Evolutionary conservation across 345 rosid genomes (phyloP).

Genomic region (Brassica nigra): DNA sequence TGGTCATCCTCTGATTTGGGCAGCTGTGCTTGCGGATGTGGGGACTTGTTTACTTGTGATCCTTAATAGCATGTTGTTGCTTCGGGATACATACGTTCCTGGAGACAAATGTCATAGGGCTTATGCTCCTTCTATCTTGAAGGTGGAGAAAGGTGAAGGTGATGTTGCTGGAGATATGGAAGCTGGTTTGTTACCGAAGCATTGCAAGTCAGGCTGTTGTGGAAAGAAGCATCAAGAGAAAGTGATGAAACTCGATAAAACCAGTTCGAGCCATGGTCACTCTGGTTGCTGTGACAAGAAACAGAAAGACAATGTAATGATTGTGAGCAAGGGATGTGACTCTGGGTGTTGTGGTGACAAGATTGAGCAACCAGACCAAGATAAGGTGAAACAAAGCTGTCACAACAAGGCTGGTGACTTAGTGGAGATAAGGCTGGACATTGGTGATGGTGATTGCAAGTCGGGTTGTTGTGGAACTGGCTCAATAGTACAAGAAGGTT

Average conservation of each 20-base stretch:
- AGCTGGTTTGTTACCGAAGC: conserved; percentile 32
- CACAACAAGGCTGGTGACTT: conserved; percentile 4
- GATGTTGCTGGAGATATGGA: conserved; percentile 32
- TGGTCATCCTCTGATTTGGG: conserved; percentile 88
- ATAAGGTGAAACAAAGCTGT: conserved; percentile 29
- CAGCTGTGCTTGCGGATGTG: conserved; percentile 84
- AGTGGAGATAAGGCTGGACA: conserved; percentile 14
- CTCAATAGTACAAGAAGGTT: conserved; percentile 10
- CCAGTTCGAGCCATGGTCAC: conserved; percentile 24
- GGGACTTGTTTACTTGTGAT: conserved; percentile 90
- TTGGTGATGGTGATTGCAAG: conserved; percentile 18
- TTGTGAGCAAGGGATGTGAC: conserved; percentile 19
- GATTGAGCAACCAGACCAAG: conserved; percentile 15
- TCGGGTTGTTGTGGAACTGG: conserved; percentile 31
- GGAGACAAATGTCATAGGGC: conserved; percentile 31
- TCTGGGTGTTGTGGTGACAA: conserved; percentile 35
- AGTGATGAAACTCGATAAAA: conserved; percentile 9
- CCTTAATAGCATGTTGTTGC: conserved; percentile 74
- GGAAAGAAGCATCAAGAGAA: conserved; percentile 29
- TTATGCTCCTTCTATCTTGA: neutral
- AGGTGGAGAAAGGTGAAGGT: neutral
- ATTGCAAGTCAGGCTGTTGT: conserved; percentile 39
- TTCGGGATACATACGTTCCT: conserved; percentile 33
- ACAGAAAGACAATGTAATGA: conserved; percentile 23
- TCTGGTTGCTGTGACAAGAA: conserved; percentile 38